Conservation (phyloP, 495 filamentous ascomycete species). For the Friedmanniomyces simplex region DNA sequence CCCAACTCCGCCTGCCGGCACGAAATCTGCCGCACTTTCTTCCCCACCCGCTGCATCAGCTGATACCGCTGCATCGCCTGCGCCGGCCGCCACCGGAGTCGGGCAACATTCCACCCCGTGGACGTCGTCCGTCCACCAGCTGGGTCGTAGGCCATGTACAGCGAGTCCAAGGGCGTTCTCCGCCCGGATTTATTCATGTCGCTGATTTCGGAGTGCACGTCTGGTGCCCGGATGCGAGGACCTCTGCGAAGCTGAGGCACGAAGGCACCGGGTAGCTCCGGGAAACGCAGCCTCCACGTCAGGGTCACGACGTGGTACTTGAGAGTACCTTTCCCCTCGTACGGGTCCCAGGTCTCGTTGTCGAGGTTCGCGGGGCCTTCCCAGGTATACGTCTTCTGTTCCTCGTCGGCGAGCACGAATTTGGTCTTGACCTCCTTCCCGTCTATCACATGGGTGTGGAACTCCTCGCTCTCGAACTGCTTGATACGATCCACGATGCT, state of each 20-base stretch:
- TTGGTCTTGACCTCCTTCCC: background rate
- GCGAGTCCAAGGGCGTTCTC: too few species aligned
- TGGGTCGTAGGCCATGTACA: background rate
- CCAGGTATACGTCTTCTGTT: conserved; percentile 4
- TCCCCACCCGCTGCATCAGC: background rate
- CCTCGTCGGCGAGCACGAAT: conserved; percentile 4
- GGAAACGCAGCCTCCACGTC: conserved; percentile 13
- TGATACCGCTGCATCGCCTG: background rate
- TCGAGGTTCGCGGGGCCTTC: conserved; percentile 14
- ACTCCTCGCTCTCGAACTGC: conserved; percentile 26
- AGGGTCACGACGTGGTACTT: conserved; percentile 16
- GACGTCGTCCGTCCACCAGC: background rate
- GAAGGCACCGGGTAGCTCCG: conserved; percentile 5
- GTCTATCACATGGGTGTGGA: conserved; percentile 16
- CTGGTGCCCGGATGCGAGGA: background rate
- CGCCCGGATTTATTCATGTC: too few species aligned
- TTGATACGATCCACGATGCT: conserved; percentile 19
- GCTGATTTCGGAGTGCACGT: background rate
- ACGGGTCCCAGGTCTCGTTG: background rate
- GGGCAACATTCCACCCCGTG: background rate
- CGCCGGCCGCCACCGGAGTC: too few species aligned
- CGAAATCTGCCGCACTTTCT: background rate
- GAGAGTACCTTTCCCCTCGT: background rate
- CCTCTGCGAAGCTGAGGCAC: conserved; percentile 6
- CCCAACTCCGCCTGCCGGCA: background rate